Evolutionary conservation across 345 rosid species (phyloP).

Genomic region (Melastoma malabathricum): DNA sequence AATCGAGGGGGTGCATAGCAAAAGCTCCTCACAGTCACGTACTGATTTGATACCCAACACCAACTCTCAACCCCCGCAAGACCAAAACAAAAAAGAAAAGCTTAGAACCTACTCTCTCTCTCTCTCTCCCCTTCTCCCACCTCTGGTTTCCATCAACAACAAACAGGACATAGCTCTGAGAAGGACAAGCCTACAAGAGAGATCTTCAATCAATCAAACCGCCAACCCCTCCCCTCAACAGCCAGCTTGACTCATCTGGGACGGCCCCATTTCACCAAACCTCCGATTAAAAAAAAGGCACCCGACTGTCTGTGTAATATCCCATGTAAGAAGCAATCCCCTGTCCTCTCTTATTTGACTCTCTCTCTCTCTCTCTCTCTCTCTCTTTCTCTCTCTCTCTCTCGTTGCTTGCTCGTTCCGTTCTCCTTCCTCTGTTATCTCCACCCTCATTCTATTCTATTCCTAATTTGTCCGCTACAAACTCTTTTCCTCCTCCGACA

Average conservation of each 20-base stretch:
- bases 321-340: neutral
- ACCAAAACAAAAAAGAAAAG: too few relatives aligned
- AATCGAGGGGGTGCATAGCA: too few relatives aligned
- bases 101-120: neutral
- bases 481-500: conserved; percentile 1
- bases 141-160: conserved; percentile 19
- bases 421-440: conserved; percentile 3
- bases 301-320: too few relatives aligned
- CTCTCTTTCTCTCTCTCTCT: conserved; percentile 1
- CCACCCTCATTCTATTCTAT: neutral
- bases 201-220: conserved; percentile 20
- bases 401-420: conserved; percentile 7
- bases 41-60: too few relatives aligned
- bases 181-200: conserved; percentile 16
- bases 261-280: conserved; percentile 60
- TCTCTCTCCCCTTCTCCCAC: neutral
- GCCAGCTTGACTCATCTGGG: conserved; percentile 20
- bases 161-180: conserved; percentile 11
- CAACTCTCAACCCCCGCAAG: too few relatives aligned
- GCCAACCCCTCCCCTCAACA: conserved; percentile 27
- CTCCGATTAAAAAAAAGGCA: conserved; percentile 20
- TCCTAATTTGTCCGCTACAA: neutral
- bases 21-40: too few relatives aligned
- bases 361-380: conserved; percentile 3
- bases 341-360: conserved; percentile 12